Base-by-base conservation (phyloP, 768 basidiomycete species). In the Boletus vermiculosoides region DNA sequence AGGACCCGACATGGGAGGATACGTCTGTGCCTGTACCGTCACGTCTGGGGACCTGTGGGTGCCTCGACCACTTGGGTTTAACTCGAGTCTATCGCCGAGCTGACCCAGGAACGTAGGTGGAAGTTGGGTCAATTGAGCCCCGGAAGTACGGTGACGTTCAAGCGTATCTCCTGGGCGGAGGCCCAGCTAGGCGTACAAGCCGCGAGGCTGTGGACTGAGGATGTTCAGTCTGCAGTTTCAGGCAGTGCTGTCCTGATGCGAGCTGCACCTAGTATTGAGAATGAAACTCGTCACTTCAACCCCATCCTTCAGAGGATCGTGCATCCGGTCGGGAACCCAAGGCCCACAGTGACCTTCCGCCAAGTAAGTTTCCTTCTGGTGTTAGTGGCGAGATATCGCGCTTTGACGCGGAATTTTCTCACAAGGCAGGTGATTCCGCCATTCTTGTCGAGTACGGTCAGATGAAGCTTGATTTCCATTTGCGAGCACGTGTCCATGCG, bases 101-200 rank as follows among this genome's bases (percentile, higher is more conserved):
- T 45, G 23, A 53, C 56, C n/a, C 16, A 11, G n/a, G 16, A 7
- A 36, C 12, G 11, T 53, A 84, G 84, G 72, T 88, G 86, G 86
- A 86, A 87, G 60, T 56, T 87, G 7, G 87, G 87, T 0, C 87
- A 90, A 64, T 62, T 87, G 28, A 74, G 77, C 20, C 81, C 86
- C 0, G 87, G 85, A 16, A 74, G 73, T 50, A 79, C 76, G 0
- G 71, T 90, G 4, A 71, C 70, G 34, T 87, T 88, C 67, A 74
- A 74, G 52, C 74, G 80, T 23, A 69, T 86, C 25, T 73, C 78
- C 0, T 80, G 79, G 76, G 58, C 63, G 1, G 67, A 75, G 2
- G 76, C 83, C 0, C 61, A 73, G 45, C 36, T 52, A 8, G 60
- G 78, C 2, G 52, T 63, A 15, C 57, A 58, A n/a, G 50, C 58